These are phyloP conservation scores for Pyrenochaeta sp. DNA, from an alignment of 2,329 filamentous ascomycete species.

Conservation along the genomic window DNA sequence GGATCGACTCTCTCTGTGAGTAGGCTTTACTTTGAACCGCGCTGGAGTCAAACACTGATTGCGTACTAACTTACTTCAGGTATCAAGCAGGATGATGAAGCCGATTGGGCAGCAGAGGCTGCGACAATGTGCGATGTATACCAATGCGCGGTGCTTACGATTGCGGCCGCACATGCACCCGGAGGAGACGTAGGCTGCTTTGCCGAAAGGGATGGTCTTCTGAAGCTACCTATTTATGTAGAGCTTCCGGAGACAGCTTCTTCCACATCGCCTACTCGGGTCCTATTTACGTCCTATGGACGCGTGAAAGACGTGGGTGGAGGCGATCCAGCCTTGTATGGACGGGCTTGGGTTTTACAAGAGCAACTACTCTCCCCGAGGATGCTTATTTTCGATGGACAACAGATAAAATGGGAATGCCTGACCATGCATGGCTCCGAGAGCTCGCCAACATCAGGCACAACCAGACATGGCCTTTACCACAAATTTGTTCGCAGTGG, in stretches of 20 bases:
- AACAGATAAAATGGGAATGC: conserved; percentile 33
- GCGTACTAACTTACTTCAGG: no score
- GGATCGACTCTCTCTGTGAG: conserved; percentile 31
- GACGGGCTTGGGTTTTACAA: conserved; percentile 35
- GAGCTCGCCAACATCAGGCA: conserved; percentile 15
- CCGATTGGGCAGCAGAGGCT: conserved; percentile 35
- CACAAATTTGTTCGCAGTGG: conserved; percentile 18
- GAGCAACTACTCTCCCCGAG: conserved; percentile 29
- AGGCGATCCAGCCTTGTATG: conserved; percentile 24
- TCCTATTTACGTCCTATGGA: conserved; percentile 20
- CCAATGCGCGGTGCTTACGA: conserved; percentile 27
- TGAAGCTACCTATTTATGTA: conserved; percentile 25
- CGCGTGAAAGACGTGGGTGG: conserved; percentile 14
- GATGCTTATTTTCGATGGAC: conserved; percentile 29
- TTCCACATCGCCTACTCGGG: not conserved
- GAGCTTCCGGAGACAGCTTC: conserved; percentile 4
- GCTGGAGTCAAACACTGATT: no score
- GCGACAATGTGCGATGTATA: conserved; percentile 38
- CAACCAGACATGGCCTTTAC: conserved; percentile 19
- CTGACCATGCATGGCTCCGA: conserved; percentile 25
- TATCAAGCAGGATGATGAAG: conserved; percentile 31
- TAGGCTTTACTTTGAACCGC: no score
- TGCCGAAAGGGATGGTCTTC: conserved; percentile 26
- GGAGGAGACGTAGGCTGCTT: conserved; percentile 31
- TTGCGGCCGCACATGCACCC: conserved; percentile 31